Percentiles rank a stretch among this genome's conserved stretches.
Conservation (phyloP, 495 filamentous ascomycete species). For the Tuber umbilicatum region DNA sequence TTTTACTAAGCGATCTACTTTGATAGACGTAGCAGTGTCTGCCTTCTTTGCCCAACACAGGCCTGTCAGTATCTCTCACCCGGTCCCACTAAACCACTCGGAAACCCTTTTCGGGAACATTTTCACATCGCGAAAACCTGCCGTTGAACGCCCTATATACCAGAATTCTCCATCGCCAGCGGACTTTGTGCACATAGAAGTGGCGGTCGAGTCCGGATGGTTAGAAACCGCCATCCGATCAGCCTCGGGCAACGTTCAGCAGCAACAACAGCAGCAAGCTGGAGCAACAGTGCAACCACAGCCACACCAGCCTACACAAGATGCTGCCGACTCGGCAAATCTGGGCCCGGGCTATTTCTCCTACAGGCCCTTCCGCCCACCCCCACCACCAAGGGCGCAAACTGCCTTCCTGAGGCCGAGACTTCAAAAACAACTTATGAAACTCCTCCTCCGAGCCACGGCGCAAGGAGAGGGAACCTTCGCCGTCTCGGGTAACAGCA, state of each 20-base stretch:
- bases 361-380: slow-evolving; percentile 62
- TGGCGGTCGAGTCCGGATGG: slow-evolving; percentile 31
- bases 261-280: slow-evolving; percentile 44
- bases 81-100: slow-evolving; percentile 65
- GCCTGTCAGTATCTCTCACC: slow-evolving; percentile 78
- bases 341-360: slow-evolving; percentile 55
- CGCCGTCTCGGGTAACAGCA: slow-evolving; percentile 63
- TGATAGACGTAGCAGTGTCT: slow-evolving; percentile 71
- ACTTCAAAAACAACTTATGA: slow-evolving; percentile 41
- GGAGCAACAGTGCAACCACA: slow-evolving; percentile 42
- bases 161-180: slow-evolving; percentile 67
- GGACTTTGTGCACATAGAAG: slow-evolving; percentile 26
- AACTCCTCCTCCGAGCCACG: slow-evolving; percentile 30
- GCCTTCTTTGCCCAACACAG: slow-evolving; percentile 95
- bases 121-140: slow-evolving; percentile 57
- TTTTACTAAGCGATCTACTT: slow-evolving; percentile 38
- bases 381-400: slow-evolving; percentile 63
- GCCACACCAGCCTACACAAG: slow-evolving; percentile 32
- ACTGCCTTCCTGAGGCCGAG: slow-evolving; percentile 43
- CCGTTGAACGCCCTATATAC: slow-evolving; percentile 51
- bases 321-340: slow-evolving; percentile 22
- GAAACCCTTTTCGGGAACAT: slow-evolving; percentile 71
- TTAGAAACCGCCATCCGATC: slow-evolving; percentile 56
- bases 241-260: slow-evolving; percentile 41
- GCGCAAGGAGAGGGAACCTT: slow-evolving; percentile 51